Percentiles rank a stretch among this genome's conserved stretches.
phyloP scores from a whole-genome alignment of 108 stramenopile genomes.

The Mediolabrus comicus region DNA sequence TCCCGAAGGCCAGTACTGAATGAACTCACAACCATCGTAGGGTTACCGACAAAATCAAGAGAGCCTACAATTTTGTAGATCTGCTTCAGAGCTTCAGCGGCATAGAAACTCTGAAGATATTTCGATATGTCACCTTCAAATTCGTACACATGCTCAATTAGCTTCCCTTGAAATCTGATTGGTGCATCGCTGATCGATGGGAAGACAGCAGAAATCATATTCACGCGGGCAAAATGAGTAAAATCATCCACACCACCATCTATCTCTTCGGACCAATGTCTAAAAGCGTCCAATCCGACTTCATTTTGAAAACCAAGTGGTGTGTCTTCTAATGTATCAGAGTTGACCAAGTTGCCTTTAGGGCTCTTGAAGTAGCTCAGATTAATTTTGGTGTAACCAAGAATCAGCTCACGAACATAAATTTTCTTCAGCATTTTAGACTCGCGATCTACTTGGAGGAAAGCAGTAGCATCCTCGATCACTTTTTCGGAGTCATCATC shows the following conservation, averaged over 20 bases:
- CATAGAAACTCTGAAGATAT: conserved; percentile 37
- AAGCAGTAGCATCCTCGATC: not conserved
- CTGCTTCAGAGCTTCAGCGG: conserved; percentile 73
- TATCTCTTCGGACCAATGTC: conserved; percentile 42
- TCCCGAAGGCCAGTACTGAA: conserved; percentile 90
- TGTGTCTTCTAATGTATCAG: conserved; percentile 6
- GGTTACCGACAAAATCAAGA: conserved; percentile 94
- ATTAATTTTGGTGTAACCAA: conserved; percentile 76
- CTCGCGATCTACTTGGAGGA: not conserved
- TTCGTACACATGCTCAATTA: conserved; percentile 54
- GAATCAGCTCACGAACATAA: conserved; percentile 72
- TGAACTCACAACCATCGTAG: conserved; percentile 82
- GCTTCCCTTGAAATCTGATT: conserved; percentile 81
- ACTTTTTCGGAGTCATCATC: conserved; percentile 12
- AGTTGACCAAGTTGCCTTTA: not conserved
- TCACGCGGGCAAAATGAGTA: conserved; percentile 15
- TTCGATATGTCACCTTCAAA: conserved; percentile 34
- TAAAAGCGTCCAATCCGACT: conserved; percentile 27
- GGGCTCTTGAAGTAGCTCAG: conserved; percentile 77
- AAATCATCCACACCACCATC: conserved; percentile 8
- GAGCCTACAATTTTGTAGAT: conserved; percentile 95
- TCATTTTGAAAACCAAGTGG: not conserved
- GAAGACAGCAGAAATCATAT: conserved; percentile 49
- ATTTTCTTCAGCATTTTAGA: conserved; percentile 37
- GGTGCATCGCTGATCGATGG: conserved; percentile 88